Evolutionary conservation across 2,329 filamentous ascomycete genomes (phyloP).

Genomic region (Trichoderma sp.): DNA sequence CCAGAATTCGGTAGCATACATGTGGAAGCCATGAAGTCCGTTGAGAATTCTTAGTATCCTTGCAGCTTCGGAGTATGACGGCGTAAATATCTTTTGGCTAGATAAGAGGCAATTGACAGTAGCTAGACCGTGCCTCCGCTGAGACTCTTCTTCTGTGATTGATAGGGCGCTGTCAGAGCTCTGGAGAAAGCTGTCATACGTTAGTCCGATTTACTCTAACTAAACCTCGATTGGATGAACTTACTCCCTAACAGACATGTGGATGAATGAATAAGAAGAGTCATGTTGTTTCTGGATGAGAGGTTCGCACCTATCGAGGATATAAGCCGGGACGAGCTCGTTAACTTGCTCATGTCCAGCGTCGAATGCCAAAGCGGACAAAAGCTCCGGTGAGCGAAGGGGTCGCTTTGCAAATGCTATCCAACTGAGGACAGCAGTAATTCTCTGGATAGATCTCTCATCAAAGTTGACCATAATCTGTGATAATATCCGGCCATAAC

Average conservation of each 20-base stretch:
- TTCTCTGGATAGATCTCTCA: constrained; percentile 27
- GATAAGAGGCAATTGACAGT: constrained; percentile 6
- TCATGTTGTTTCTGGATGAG: constrained; percentile 27
- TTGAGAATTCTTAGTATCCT: neutral
- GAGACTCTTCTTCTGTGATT: neutral
- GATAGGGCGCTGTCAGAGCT: neutral
- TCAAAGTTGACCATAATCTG: constrained; percentile 27
- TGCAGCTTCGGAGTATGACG: neutral
- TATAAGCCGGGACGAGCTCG: constrained; percentile 25
- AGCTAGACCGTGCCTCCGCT: neutral
- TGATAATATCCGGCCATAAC: constrained; percentile 31
- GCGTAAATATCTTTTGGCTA: neutral
- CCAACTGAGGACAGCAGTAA: constrained; percentile 35
- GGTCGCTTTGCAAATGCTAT: constrained; percentile 37
- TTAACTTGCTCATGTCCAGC: constrained; percentile 7
- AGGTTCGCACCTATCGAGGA: constrained; percentile 26
- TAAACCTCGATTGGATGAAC: neutral
- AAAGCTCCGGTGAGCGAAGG: constrained; percentile 32
- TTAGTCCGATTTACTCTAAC: neutral
- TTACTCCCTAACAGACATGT: constrained; percentile 31
- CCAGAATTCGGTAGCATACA: constrained; percentile 20
- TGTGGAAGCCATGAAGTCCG: constrained; percentile 17
- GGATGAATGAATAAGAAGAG: constrained; percentile 28
- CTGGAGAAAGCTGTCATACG: neutral
- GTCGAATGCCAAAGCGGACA: constrained; percentile 33